A percentile compares a stretch with the other conserved stretches of the same genome.
Evolutionary conservation across 1,284 basidiomycete species (phyloP).

Genomic region (Anthracocystis setariae): DNA sequence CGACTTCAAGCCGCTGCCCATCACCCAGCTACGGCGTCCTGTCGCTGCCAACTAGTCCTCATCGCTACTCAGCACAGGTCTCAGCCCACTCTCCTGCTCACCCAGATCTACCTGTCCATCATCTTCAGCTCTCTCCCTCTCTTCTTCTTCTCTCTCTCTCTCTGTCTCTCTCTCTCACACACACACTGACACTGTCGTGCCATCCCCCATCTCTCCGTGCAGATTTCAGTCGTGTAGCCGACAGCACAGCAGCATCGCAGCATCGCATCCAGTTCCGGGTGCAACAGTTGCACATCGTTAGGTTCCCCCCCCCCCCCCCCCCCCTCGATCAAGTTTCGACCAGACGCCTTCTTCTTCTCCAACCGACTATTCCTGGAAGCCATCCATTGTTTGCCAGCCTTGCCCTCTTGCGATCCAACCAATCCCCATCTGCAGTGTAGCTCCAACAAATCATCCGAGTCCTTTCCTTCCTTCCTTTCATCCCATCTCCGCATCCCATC

Average conservation of each 20-base stretch:
- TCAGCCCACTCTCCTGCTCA: neutral
- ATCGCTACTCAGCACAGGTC: neutral
- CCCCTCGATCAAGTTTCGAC: too few relatives aligned
- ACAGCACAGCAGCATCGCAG: too few relatives aligned
- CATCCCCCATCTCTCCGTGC: constrained; percentile 4
- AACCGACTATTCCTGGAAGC: neutral
- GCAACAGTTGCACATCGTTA: neutral
- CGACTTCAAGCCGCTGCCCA: neutral
- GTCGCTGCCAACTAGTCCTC: neutral
- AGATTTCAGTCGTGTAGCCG: neutral
- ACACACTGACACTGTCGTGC: neutral
- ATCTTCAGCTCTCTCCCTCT: neutral
- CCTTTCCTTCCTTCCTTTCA: neutral
- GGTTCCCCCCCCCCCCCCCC: too few relatives aligned
- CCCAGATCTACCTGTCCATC: neutral
- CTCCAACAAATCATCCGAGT: neutral
- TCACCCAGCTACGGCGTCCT: neutral
- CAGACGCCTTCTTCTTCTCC: neutral
- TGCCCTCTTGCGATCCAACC: neutral
- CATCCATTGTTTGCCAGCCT: too few relatives aligned
- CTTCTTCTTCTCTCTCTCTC: neutral
- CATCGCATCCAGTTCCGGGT: constrained; percentile 9
- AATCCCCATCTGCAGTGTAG: neutral
- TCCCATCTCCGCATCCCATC: too few relatives aligned
- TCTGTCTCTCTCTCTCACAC: neutral